Base-by-base conservation (phyloP, 257 asterid species). In the Thymus mandschuricus region DNA sequence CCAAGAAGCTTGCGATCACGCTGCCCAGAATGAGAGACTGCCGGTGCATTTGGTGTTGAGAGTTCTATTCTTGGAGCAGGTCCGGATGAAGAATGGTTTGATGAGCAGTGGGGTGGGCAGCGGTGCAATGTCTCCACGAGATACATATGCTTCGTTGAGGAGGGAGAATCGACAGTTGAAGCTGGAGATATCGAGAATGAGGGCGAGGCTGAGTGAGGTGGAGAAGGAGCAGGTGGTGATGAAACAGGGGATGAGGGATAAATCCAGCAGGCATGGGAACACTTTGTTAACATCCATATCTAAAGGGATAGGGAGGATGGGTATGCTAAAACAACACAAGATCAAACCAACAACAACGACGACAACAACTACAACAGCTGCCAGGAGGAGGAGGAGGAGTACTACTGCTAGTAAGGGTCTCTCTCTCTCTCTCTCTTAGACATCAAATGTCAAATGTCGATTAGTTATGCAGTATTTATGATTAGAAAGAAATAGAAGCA, bases 211-310 rank as follows among this genome's bases (percentile, higher is more conserved):
- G 1, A 86, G 84, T 56, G 96, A 88, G 60, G 68, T 86, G 11
- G 92, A 88, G 73, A 88, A 88, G 56, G 89, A 88, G 68, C 92
- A 83, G 57, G 85, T 86, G 75, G 77, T 68, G 50, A 88, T 88
- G 90, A 86, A 86, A 68, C 86, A 88, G 61, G 89, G 91, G 74
- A 89, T 88, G 90, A 76, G 83, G 84, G 86, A 83, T 33, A 86
- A 85, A 58, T 75, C 86, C 6, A 79, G 84, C 6, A 79, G 84
- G 27, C 85, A 85, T 2, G 87, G 88, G 13, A 86, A 50, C 54
- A 84, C 83, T 3, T 58, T 81, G 76, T 61, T 83, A n/a, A 84
- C 85, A 60, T 86, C 95, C 38, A 82, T 88, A 65, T 88, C 92
- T 27, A 86, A 60, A 75, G 95, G 95, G 35, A 81, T 86, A 27